These are phyloP conservation scores for Ganoderma lingzhi DNA, from an alignment of 1,284 basidiomycete species.

Conservation along the genomic window DNA sequence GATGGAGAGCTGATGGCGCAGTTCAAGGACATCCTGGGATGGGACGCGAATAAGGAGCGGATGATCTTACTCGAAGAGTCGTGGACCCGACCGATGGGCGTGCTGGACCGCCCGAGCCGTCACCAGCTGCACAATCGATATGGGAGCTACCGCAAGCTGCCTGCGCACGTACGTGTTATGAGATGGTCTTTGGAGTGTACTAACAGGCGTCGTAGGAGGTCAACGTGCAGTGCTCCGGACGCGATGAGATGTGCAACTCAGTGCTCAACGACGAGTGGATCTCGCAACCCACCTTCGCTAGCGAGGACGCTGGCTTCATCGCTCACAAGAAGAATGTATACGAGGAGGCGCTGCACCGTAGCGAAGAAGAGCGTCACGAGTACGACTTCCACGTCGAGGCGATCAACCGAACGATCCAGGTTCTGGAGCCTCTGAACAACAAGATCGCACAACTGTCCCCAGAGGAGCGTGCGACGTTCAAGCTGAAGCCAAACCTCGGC, in stretches of 20 bases:
- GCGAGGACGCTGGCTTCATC: constrained; percentile 92
- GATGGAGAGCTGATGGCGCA: constrained; percentile 83
- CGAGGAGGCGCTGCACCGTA: constrained; percentile 97
- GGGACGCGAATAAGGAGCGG: constrained; percentile 76
- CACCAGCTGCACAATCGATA: constrained; percentile 67
- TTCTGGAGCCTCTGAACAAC: constrained; percentile 92
- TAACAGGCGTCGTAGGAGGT: constrained; percentile 68
- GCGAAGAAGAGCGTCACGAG: constrained; percentile 98
- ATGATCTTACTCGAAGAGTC: constrained; percentile 56
- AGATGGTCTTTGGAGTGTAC: constrained; percentile 4
- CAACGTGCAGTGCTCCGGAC: constrained; percentile 90
- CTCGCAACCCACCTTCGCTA: constrained; percentile 94
- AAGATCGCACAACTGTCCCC: constrained; percentile 85
- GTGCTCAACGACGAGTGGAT: constrained; percentile 98
- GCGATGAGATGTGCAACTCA: constrained; percentile 96
- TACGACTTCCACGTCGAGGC: constrained; percentile 99
- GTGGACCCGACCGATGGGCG: constrained; percentile 44
- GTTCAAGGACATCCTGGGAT: constrained; percentile 93
- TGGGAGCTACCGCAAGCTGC: constrained; percentile 92
- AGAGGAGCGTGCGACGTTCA: constrained; percentile 87
- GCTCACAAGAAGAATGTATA: constrained; percentile 95
- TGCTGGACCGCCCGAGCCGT: constrained; percentile 58
- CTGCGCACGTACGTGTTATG: constrained; percentile 68
- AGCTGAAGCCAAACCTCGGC: constrained; percentile 91
- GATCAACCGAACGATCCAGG: constrained; percentile 90